Base-by-base conservation (phyloP, 139 green algal genomes). In the Auxenochlorella pyrenoidosa region DNA sequence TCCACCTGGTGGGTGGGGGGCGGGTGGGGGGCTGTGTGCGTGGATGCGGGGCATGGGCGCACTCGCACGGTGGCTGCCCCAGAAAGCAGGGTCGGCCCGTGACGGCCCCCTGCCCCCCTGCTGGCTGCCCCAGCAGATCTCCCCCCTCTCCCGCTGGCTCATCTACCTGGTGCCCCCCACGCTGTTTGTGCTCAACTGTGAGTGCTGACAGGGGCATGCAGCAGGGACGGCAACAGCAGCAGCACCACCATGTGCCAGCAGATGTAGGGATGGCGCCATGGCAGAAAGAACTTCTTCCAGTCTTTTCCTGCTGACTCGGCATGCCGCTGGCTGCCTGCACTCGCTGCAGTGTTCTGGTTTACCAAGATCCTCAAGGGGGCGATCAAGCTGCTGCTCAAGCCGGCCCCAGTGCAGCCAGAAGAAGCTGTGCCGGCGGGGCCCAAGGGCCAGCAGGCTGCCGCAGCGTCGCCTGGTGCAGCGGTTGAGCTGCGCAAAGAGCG, bases 151-250 rank as follows among this genome's bases (percentile, higher is more conserved):
- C n/a, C 72, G 58, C 24, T 59, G 70, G 65, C 79, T 92, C 47
- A 80, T 89, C 36, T 41, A 78, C 44, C 28, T 51, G 34, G 84
- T 92, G 51, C 89, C 89, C 0, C 51, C 77, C 28, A 58, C 88
- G 34, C 79, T 92, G 5, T 89, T 88, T 24, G 30, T 40, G 12
- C 66, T 92, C 15, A 92, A 92, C 60, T 19, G n/a, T 38, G 66
- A 36, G 28, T 71, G 63, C 63, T n/a, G 24, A 28, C 59, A 68
- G 22, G 59, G 22, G 59, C 59, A 68, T 72, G 65, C 65, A 72
- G 24, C 24, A n/a, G n/a, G n/a, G n/a, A n/a, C n/a, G n/a, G n/a
- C n/a, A n/a, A n/a, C n/a, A n/a, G n/a, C n/a, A n/a, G n/a, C n/a
- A n/a, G n/a, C n/a, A n/a, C n/a, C n/a, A n/a, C n/a, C n/a, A n/a